phyloP scores from a whole-genome alignment of 2,329 filamentous ascomycete genomes.

The Arthroderma sp. region DNA sequence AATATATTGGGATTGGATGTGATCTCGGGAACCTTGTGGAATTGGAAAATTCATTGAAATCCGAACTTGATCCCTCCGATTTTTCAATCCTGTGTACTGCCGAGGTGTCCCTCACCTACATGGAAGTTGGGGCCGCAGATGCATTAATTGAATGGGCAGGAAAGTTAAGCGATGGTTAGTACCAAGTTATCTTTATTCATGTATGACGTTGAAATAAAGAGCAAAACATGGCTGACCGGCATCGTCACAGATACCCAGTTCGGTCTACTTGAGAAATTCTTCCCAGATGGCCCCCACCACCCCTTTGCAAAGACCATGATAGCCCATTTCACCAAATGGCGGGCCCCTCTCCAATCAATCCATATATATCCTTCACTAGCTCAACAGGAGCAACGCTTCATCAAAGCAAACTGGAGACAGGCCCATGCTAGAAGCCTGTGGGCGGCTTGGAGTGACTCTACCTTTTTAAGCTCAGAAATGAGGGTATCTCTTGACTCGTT shows the following conservation, averaged over 20 bases:
- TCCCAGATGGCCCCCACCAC: slow-evolving; percentile 64
- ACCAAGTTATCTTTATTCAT: background rate
- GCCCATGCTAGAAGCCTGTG: slow-evolving; percentile 59
- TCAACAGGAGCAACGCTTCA: slow-evolving; percentile 60
- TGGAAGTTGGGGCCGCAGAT: slow-evolving; percentile 63
- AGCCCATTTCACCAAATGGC: slow-evolving; percentile 66
- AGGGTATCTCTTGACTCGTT: slow-evolving; percentile 53
- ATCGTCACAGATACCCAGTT: slow-evolving; percentile 51
- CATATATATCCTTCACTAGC: slow-evolving; percentile 53
- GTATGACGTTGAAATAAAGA: background rate
- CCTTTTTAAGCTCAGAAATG: slow-evolving; percentile 51
- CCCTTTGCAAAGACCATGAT: slow-evolving; percentile 84
- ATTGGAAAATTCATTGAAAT: slow-evolving; percentile 49
- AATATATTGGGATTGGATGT: slow-evolving; percentile 70
- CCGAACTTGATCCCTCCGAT: slow-evolving; percentile 42
- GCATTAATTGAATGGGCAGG: slow-evolving; percentile 67
- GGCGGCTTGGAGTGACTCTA: slow-evolving; percentile 64
- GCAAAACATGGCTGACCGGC: slow-evolving; percentile 12
- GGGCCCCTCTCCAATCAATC: slow-evolving; percentile 65
- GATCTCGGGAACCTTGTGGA: slow-evolving; percentile 58
- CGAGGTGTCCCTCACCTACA: slow-evolving; percentile 85
- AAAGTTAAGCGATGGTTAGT: slow-evolving; percentile 52
- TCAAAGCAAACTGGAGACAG: slow-evolving; percentile 52
- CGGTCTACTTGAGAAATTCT: slow-evolving; percentile 73
- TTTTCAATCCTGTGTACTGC: slow-evolving; percentile 66